A percentile compares a stretch with the other conserved stretches of the same genome.
Evolutionary conservation across 1,284 basidiomycete genomes (phyloP).

Genomic region (Wallemia mellicola): DNA sequence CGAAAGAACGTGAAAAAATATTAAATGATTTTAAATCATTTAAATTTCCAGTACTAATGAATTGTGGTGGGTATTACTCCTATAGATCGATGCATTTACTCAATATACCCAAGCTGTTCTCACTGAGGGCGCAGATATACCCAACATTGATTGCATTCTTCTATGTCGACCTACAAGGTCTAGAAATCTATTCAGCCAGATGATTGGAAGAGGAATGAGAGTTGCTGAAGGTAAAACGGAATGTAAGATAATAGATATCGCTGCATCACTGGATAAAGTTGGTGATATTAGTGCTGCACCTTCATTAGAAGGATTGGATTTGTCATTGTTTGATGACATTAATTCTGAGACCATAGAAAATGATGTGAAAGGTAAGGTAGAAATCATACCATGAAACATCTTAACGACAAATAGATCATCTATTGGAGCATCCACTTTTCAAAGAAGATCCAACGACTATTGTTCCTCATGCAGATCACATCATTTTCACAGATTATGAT

Average conservation of each 20-base stretch:
- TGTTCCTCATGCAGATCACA: slow-evolving; percentile 28
- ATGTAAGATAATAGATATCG: slow-evolving; percentile 73
- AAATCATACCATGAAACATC: slow-evolving; percentile 13
- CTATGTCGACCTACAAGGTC: slow-evolving; percentile 65
- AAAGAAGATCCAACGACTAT: slow-evolving; percentile 7
- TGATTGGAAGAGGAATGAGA: slow-evolving; percentile 84
- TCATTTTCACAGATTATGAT: slow-evolving; percentile 54
- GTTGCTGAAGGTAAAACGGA: slow-evolving; percentile 56
- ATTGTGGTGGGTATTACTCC: no score
- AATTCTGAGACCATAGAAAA: slow-evolving; percentile 3
- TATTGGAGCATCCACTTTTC: neutral
- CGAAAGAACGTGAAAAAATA: slow-evolving; percentile 30
- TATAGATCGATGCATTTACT: no score
- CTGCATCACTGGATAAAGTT: slow-evolving; percentile 41
- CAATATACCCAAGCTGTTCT: no score
- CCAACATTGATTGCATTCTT: slow-evolving; percentile 70
- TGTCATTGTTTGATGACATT: neutral
- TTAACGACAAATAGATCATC: slow-evolving; percentile 3
- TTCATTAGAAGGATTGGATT: slow-evolving; percentile 57
- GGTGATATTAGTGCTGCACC: slow-evolving; percentile 48
- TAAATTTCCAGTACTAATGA: slow-evolving; percentile 58
- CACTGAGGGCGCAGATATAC: slow-evolving; percentile 71
- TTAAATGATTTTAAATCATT: slow-evolving; percentile 38
- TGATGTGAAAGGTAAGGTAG: slow-evolving; percentile 26
- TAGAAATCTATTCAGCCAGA: slow-evolving; percentile 66